Evolutionary conservation across 805 yeast genomes (phyloP), one percentile per base, ranked within the genome.

Genomic region (Nakazawaea molendinolei): DNA sequence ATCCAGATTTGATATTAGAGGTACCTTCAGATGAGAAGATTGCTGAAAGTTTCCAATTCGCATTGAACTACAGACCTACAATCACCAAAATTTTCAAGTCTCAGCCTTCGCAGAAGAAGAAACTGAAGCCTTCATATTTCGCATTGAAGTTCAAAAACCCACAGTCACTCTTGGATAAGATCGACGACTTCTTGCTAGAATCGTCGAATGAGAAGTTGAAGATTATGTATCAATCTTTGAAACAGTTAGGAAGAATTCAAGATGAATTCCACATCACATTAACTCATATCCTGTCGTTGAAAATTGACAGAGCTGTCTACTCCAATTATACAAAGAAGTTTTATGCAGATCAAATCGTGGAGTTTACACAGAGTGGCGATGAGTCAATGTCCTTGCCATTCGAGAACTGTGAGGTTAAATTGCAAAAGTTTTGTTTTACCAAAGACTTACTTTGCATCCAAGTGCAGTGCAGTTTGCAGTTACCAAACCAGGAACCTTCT

Each of bases 251-350:
- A 1, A 55, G 76, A 23, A 52, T 79, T 1, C 85, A 76, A 44
- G 34, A 50, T 0, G 64, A 64, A 20, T 78, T 83, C 45, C 95
- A 85, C 50, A 70, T 84, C 3, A 86, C 95, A 0, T 50, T 83
- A 29, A 63, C 73, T 4, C 94, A 83, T 49, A 24, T 45, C 3
- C 41, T 45, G 0, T 42, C 33, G 8, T 19, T 24, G 17, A 25
- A 34, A 14, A 29, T 18, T 9, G 26, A 40, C 18, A 29, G 22
- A 29, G 15, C 20, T 3, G 25, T 32, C 13, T 38, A 25, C 21
- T 30, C 17, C n/a, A 29, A 30, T 18, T 34, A 49, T 12, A 41
- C 44, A 6, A 51, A 44, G 15, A 39, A 39, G 9, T 32, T 39
- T 17, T 33, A 43, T 8, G 20, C 34, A 5, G 42, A 42, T 22